These are phyloP conservation scores for Sphagnum contortum DNA, from an alignment of 225 moss, liverwort and hornwort genomes.

Conservation along the genomic window DNA sequence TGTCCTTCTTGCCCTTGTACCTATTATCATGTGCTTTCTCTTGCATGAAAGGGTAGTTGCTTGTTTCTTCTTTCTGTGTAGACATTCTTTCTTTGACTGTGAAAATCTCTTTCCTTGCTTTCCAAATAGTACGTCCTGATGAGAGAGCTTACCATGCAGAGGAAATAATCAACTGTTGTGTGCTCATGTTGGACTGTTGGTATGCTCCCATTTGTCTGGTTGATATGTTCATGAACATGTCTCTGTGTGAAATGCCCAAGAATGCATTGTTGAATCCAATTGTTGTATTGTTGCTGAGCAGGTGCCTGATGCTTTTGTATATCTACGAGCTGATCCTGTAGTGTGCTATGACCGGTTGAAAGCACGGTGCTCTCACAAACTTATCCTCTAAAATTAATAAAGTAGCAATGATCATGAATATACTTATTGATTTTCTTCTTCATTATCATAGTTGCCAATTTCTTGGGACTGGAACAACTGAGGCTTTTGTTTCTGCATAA, in stretches of 20 bases:
- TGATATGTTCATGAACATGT: too few species aligned
- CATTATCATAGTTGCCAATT: not conserved
- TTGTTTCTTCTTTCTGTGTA: not conserved
- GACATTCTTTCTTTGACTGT: not conserved
- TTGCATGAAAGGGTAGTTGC: not conserved
- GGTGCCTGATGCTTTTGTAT: conserved; percentile 51
- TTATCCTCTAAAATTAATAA: too few species aligned
- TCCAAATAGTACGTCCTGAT: too few species aligned
- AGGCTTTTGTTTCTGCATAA: too few species aligned
- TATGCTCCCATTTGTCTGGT: too few species aligned
- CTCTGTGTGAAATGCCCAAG: too few species aligned
- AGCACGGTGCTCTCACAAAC: conserved; percentile 18
- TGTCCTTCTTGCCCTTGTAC: not conserved
- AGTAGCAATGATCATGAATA: not conserved
- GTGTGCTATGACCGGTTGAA: conserved; percentile 47
- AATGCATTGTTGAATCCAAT: too few species aligned
- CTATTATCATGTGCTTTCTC: too few species aligned
- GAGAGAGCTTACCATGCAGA: too few species aligned
- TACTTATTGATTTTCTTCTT: not conserved
- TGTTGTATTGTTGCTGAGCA: conserved; percentile 2
- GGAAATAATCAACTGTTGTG: too few species aligned
- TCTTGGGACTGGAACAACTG: not conserved
- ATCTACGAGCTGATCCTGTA: conserved; percentile 44
- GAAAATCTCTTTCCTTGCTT: too few species aligned
- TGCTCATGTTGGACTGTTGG: too few species aligned